Base-by-base conservation (phyloP, 345 rosid species). In the Noccaea bulbosa region DNA sequence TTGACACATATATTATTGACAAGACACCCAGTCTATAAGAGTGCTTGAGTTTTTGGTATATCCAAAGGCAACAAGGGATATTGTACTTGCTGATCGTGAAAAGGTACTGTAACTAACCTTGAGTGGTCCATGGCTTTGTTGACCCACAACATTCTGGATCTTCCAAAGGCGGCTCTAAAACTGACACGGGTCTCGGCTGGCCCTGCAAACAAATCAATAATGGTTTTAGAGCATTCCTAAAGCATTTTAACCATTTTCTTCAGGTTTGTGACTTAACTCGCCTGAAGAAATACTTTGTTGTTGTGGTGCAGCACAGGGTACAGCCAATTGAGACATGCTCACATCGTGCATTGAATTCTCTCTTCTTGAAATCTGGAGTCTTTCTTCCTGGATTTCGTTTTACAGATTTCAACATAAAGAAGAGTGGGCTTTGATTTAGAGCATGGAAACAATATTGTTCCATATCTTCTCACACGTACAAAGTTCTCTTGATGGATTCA, bases 181-280 rank as follows among this genome's bases (percentile, higher is more conserved):
- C 97, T 4, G 99, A 92, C 39, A 87, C 84, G 44, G 97, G 99
- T 74, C 98, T 95, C 33, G 92, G 98, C 73, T 92, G 99, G 80
- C 88, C 97, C 79, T 94, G 83, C 79, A 80, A 78, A 61, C 80
- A 79, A 70, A 76, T 62, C 61, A 62, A 75, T 50, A 75, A 62
- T 14, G 47, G 40, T 30, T 48, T 20, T 53, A 20, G 12, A 8
- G 22, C 22, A 33, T 62, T 33, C 55, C 39, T n/a, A 33, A 43
- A 11, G 7, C 30, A 27, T 20, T 34, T 39, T 17, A 51, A 67
- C 58, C 43, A 11, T 35, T 38, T 46, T 47, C 35, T 27, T 27
- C 30, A n/a, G n/a, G n/a, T n/a, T n/a, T n/a, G 70, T 47, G 61
- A 55, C 16, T 76, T 88, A 89, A 96, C 96, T 88, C 84, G 27